A percentile compares a stretch with the other conserved stretches of the same genome.
phyloP scores from a whole-genome alignment of 2,329 filamentous ascomycete genomes.

The Coniochaeta ligniaria region DNA sequence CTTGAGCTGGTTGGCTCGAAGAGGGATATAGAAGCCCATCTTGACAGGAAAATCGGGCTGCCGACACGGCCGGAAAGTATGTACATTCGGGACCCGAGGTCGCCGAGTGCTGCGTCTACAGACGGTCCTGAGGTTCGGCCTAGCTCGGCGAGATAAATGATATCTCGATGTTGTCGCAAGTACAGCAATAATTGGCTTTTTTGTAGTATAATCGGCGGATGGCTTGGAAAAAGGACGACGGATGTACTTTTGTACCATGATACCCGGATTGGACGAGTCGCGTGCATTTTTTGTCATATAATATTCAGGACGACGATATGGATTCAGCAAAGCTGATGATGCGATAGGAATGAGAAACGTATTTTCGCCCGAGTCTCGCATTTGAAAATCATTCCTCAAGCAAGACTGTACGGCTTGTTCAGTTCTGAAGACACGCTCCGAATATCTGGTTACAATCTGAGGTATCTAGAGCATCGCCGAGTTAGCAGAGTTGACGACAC shows the following conservation, averaged over 20 bases:
- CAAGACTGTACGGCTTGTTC: background rate
- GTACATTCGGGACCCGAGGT: background rate
- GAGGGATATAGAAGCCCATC: background rate
- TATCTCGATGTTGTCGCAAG: background rate
- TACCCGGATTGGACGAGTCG: background rate
- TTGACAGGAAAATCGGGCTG: background rate
- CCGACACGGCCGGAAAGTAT: background rate
- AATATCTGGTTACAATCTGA: conserved; percentile 7
- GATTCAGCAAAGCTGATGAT: background rate
- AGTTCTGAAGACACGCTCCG: background rate
- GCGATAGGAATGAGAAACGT: background rate
- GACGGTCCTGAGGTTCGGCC: background rate
- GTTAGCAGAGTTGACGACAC: background rate
- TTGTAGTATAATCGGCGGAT: background rate
- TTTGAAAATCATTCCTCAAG: background rate
- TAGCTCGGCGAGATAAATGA: background rate
- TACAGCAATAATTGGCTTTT: background rate
- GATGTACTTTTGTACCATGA: background rate
- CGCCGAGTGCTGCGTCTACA: background rate
- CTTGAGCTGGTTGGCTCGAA: background rate
- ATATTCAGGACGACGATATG: background rate
- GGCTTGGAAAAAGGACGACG: background rate
- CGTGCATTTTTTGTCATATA: background rate
- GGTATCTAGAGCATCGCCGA: background rate
- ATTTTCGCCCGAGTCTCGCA: background rate